These are phyloP conservation scores for Withania somnifera DNA, from an alignment of 305 asterid species.

Conservation along the genomic window DNA sequence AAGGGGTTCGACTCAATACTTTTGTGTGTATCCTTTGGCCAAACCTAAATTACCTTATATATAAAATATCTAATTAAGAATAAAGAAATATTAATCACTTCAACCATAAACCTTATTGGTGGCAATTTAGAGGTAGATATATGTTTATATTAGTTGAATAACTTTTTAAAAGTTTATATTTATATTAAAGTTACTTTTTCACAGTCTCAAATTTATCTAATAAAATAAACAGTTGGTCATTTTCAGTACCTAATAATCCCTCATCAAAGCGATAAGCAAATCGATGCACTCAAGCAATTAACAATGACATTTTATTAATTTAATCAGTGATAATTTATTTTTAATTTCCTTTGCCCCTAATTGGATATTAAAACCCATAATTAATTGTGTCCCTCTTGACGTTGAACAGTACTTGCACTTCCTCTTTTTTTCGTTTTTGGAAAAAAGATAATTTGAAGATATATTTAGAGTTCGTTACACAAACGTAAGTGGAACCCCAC, in stretches of 20 bases:
- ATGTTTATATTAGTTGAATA: neutral
- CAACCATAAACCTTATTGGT: neutral
- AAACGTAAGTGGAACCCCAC: neutral
- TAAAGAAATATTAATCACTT: neutral
- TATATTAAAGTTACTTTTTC: neutral
- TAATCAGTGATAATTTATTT: neutral
- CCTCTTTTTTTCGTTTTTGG: neutral
- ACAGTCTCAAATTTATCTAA: neutral
- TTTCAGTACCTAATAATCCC: neutral
- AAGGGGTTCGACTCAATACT: too few relatives aligned
- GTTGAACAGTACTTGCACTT: neutral
- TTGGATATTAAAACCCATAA: neutral
- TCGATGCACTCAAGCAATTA: neutral
- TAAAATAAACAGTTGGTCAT: neutral
- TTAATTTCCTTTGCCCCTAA: neutral
- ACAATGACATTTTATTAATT: neutral
- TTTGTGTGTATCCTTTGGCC: too few relatives aligned
- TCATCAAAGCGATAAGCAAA: slow-evolving; percentile 1
- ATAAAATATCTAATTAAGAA: neutral
- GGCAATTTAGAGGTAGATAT: neutral
- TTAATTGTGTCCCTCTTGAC: neutral
- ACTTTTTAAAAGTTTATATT: neutral
- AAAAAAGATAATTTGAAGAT: neutral
- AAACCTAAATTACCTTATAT: too few relatives aligned
- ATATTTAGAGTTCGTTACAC: neutral